These are phyloP conservation scores for Ephemerocybe angulata DNA, from an alignment of 768 basidiomycete species.

Conservation along the genomic window DNA sequence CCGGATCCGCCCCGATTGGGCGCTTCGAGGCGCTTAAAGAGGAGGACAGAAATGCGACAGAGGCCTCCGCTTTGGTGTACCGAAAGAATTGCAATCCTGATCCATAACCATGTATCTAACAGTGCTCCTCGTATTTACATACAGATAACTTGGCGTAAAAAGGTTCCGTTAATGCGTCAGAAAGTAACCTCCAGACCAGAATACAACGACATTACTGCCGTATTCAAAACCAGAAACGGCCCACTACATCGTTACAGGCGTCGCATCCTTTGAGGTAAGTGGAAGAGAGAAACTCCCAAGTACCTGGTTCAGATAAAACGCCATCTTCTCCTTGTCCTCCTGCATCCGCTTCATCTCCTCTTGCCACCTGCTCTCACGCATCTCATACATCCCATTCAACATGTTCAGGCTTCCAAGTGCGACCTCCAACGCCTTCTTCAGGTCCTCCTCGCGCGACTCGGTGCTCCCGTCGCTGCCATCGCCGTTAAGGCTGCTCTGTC, in stretches of 20 bases:
- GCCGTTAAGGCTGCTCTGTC: conserved; percentile 38
- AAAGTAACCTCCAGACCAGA: background rate
- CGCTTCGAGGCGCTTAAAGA: no score
- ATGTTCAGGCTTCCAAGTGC: conserved; percentile 64
- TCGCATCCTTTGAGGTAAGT: background rate
- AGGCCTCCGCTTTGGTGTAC: no score
- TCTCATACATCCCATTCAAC: conserved; percentile 62
- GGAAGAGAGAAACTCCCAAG: conserved; percentile 29
- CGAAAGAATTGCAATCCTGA: no score
- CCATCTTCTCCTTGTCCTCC: conserved; percentile 66
- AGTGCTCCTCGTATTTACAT: no score
- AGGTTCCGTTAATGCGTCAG: background rate
- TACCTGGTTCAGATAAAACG: conserved; percentile 62
- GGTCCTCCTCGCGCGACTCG: conserved; percentile 56
- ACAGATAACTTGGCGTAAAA: no score
- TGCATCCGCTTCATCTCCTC: conserved; percentile 65
- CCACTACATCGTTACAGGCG: background rate
- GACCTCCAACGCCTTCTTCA: conserved; percentile 64
- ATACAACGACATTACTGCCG: background rate
- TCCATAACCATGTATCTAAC: no score
- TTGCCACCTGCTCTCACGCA: conserved; percentile 64
- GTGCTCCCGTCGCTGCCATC: conserved; percentile 56
- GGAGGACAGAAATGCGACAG: no score
- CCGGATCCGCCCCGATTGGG: no score
- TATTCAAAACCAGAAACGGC: background rate